A percentile compares a stretch with the other conserved stretches of the same genome.
Evolutionary conservation across 257 asterid genomes (phyloP).

Genomic region (Asclepias syriaca): DNA sequence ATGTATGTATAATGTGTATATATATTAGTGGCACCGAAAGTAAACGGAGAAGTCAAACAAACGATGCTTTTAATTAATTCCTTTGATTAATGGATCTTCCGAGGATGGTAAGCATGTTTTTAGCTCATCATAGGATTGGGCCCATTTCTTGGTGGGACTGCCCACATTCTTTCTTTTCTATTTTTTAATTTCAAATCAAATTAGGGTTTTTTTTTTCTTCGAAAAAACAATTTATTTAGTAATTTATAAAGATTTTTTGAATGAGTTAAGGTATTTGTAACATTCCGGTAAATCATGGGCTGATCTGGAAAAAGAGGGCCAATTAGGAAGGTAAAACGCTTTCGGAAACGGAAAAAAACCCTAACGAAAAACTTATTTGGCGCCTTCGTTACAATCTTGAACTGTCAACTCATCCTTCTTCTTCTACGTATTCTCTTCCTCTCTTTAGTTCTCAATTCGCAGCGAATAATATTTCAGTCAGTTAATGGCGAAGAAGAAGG

Average conservation of each 20-base stretch:
- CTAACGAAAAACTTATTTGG: slow-evolving; percentile 4
- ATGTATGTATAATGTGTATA: too few relatives aligned
- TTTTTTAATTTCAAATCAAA: neutral
- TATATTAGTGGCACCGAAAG: slow-evolving; percentile 16
- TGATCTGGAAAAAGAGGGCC: neutral
- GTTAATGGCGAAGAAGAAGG: slow-evolving; percentile 15
- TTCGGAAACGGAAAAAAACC: neutral
- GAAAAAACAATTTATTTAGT: too few relatives aligned
- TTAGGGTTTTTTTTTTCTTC: too few relatives aligned
- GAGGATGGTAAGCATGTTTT: slow-evolving; percentile 4
- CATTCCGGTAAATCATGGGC: too few relatives aligned
- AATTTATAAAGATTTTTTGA: too few relatives aligned
- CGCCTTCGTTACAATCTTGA: neutral
- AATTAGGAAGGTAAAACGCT: neutral
- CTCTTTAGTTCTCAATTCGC: neutral
- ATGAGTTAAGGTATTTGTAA: too few relatives aligned
- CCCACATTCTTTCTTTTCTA: neutral
- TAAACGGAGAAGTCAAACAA: slow-evolving; percentile 9
- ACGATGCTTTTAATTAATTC: slow-evolving; percentile 2
- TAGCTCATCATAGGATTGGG: slow-evolving; percentile 16
- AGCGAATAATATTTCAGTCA: neutral
- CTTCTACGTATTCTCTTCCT: too few relatives aligned
- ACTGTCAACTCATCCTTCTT: neutral
- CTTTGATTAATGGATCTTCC: slow-evolving; percentile 11
- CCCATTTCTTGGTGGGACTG: neutral